phyloP scores from a whole-genome alignment of 768 basidiomycete genomes.

The Tricholoma bakamatsutake region DNA sequence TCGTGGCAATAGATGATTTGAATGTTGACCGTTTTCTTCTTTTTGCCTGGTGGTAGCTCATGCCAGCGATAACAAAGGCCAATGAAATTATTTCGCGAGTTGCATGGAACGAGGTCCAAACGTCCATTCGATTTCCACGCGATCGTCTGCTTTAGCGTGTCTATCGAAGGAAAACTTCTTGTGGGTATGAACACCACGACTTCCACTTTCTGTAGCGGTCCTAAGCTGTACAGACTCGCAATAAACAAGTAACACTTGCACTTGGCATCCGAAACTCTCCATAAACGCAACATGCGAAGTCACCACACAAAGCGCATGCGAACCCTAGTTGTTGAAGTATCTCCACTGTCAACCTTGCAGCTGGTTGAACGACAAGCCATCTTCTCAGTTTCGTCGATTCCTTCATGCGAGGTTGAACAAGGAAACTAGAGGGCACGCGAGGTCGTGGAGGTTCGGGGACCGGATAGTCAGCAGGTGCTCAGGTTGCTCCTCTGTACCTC shows the following conservation, averaged over 20 bases:
- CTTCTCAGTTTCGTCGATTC: not conserved
- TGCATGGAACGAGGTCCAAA: not conserved
- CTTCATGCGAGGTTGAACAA: not conserved
- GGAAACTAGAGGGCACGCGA: too few relatives aligned
- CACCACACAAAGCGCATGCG: conserved; percentile 7
- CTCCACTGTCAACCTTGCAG: not conserved
- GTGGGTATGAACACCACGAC: conserved; percentile 3
- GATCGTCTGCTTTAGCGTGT: conserved; percentile 4
- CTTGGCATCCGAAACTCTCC: not conserved
- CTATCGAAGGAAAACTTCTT: not conserved
- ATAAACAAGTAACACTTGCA: conserved; percentile 1
- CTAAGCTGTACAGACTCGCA: not conserved
- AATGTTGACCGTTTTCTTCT: not conserved
- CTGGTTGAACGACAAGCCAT: not conserved
- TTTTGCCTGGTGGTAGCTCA: not conserved
- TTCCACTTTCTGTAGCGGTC: conserved; percentile 1
- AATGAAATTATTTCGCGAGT: not conserved
- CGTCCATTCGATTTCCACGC: not conserved
- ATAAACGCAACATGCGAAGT: conserved; percentile 5
- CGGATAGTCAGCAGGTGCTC: too few relatives aligned
- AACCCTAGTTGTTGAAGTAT: conserved; percentile 4
- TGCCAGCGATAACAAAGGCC: conserved; percentile 5
- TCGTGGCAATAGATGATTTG: conserved; percentile 1
- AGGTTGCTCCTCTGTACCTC: too few relatives aligned
- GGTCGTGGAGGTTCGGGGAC: not conserved